A percentile compares a stretch with the other conserved stretches of the same genome.
Evolutionary conservation across 352 stramenopile species (phyloP).

Genomic region (Globisporangium middletonii): DNA sequence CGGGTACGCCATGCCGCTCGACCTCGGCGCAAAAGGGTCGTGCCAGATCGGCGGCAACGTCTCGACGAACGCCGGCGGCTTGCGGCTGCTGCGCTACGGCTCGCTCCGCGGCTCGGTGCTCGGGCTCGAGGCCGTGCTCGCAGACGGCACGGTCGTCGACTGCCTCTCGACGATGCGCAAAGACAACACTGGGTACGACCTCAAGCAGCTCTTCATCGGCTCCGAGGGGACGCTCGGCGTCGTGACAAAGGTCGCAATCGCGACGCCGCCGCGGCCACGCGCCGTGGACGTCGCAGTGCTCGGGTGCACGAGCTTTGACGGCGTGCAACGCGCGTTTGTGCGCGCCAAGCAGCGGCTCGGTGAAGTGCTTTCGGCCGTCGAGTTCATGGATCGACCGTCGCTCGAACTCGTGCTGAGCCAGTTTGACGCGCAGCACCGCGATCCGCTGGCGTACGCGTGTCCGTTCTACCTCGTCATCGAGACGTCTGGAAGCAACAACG

Average conservation of each 20-base stretch:
- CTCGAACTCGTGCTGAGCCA: too few species aligned
- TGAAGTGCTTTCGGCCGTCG: constrained; percentile 95
- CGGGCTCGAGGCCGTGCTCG: constrained; percentile 93
- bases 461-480: constrained; percentile 94
- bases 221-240: constrained; percentile 95
- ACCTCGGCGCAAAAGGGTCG: constrained; percentile 96
- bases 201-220: constrained; percentile 97
- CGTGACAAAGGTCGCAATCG: constrained; percentile 89
- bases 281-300: constrained; percentile 89
- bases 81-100: constrained; percentile 92
- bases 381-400: constrained; percentile 21
- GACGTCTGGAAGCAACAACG: constrained; percentile 88
- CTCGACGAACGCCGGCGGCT: constrained; percentile 92
- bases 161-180: constrained; percentile 92
- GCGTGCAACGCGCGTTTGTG: constrained; percentile 75
- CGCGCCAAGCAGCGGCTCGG: constrained; percentile 85
- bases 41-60: constrained; percentile 97
- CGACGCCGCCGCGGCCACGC: constrained; percentile 60
- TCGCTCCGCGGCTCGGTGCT: constrained; percentile 93
- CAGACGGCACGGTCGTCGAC: constrained; percentile 89
- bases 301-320: constrained; percentile 84
- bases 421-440: too few species aligned
- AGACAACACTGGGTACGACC: constrained; percentile 97
- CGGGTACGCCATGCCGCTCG: constrained; percentile 91
- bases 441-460: too few species aligned